Conservation (phyloP, 768 basidiomycete species). For the Suillus fuscotomentosus region DNA sequence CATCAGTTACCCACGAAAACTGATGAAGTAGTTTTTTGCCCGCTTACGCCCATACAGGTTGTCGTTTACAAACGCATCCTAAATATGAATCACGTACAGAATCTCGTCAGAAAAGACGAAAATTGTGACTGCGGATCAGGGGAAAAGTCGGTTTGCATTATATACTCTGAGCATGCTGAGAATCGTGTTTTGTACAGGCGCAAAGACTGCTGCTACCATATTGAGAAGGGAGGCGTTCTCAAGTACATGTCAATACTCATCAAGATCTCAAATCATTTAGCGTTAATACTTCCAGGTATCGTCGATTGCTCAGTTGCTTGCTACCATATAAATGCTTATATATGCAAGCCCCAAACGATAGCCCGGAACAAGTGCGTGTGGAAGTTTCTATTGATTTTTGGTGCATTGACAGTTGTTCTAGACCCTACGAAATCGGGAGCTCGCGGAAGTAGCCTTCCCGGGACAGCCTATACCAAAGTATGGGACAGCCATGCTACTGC, state of each 20-base stretch:
- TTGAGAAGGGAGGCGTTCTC: conserved; percentile 55
- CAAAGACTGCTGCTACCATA: conserved; percentile 55
- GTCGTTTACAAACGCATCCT: conserved; percentile 73
- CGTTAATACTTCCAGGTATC: conserved; percentile 77
- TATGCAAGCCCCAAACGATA: conserved; percentile 61
- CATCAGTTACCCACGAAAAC: conserved; percentile 79
- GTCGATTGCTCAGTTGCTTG: conserved; percentile 6
- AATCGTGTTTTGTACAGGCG: conserved; percentile 39
- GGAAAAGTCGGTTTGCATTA: conserved; percentile 43
- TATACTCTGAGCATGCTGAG: conserved; percentile 4
- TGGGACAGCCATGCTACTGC: conserved; percentile 58
- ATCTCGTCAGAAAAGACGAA: conserved; percentile 69
- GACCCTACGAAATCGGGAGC: conserved; percentile 56
- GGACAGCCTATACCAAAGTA: conserved; percentile 55
- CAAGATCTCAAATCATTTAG: conserved; percentile 88
- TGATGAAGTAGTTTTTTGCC: conserved; percentile 94
- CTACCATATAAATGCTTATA: conserved; percentile 1
- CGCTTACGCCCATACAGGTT: conserved; percentile 70
- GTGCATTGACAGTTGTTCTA: conserved; percentile 13
- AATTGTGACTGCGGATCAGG: conserved; percentile 68
- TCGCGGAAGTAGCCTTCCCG: conserved; percentile 64
- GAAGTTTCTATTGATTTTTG: not conserved
- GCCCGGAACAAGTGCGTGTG: conserved; percentile 56
- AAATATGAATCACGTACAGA: conserved; percentile 61
- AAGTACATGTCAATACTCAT: conserved; percentile 80